phyloP scores from a whole-genome alignment of 2,329 filamentous ascomycete species.

The Zasmidium citrigriseum region DNA sequence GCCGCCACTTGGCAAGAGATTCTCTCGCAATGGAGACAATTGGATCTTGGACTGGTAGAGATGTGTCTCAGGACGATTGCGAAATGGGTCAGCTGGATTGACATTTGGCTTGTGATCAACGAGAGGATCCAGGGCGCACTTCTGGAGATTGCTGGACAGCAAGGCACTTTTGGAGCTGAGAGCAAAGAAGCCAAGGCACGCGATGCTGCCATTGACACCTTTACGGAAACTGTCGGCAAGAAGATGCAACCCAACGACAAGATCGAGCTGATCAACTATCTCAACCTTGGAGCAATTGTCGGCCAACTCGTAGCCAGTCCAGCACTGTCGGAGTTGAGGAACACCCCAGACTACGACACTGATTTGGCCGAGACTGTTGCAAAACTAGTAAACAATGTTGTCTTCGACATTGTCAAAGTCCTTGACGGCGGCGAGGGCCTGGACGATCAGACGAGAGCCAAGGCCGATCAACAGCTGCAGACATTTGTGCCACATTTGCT shows the following conservation, averaged over 20 bases:
- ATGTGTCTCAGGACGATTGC: constrained; percentile 89
- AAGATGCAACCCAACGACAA: constrained; percentile 97
- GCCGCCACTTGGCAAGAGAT: constrained; percentile 90
- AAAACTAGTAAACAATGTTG: constrained; percentile 88
- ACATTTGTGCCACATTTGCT: constrained; percentile 84
- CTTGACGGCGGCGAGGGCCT: constrained; percentile 67
- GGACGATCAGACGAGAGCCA: constrained; percentile 65
- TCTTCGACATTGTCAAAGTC: constrained; percentile 83
- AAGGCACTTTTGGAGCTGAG: constrained; percentile 58
- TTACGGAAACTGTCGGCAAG: constrained; percentile 95
- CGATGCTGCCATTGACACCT: constrained; percentile 88
- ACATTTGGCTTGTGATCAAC: constrained; percentile 91
- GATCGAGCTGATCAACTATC: constrained; percentile 86
- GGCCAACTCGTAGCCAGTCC: constrained; percentile 82
- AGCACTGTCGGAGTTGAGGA: constrained; percentile 73
- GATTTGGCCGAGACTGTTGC: constrained; percentile 94
- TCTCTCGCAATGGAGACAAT: constrained; percentile 71
- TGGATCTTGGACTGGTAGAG: constrained; percentile 72
- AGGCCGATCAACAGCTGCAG: constrained; percentile 79
- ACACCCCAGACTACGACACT: constrained; percentile 86
- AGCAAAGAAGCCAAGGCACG: constrained; percentile 71
- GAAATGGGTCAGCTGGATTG: constrained; percentile 98
- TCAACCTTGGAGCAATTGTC: constrained; percentile 84
- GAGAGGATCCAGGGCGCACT: constrained; percentile 81
- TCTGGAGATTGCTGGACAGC: constrained; percentile 81